Evolutionary conservation across 2,329 filamentous ascomycete species (phyloP), one percentile per base, ranked within the genome.

Genomic region (Colletotrichum horii): DNA sequence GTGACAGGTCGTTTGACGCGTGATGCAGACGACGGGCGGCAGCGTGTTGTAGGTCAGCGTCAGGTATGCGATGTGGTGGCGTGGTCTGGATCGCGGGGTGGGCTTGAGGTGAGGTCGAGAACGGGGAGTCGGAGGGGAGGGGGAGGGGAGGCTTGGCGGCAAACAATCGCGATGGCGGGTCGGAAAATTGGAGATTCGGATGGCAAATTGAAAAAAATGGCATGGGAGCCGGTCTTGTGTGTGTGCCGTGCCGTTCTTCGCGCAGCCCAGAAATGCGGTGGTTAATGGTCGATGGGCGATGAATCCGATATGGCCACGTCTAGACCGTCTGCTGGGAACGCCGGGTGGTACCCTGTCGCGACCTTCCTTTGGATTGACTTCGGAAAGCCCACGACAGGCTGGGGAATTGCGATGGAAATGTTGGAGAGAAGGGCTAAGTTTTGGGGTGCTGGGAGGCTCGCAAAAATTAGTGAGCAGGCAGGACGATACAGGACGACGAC

Each of bases 191-290:
- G 66, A 52, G 66, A 69, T 32, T 61, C 22, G 66, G 66, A 69
- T 69, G 66, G 66, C 55, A 69, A 69, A 69, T 55, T 69, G 52
- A 30, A 69, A 60, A 69, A 60, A 61, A 14, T 60, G 19, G 66
- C 66, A 69, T 69, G 52, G 66, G 55, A 69, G 30, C 12, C 24
- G 62, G 56, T 3, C 56, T 19, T 32, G 22, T 26, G 52, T 26
- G 48, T 43, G 56, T 32, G 56, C 56, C 24, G 56, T 60, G 55
- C 15, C 15, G 55, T 15, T 1, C 5, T 2, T 8, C 9, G 19
- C n/a, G n/a, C n/a, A n/a, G n/a, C n/a, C n/a, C n/a, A n/a, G n/a
- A n/a, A n/a, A n/a, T 12, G 38, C 28, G 43, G n/a, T 24, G 48
- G 34, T 19, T 16, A 16, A 8, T 22, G 24, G n/a, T 26, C 2